A percentile compares a stretch with the other conserved stretches of the same genome.
Conservation (phyloP, 2,329 filamentous ascomycete genomes). For the Chaetomium strumarium region DNA sequence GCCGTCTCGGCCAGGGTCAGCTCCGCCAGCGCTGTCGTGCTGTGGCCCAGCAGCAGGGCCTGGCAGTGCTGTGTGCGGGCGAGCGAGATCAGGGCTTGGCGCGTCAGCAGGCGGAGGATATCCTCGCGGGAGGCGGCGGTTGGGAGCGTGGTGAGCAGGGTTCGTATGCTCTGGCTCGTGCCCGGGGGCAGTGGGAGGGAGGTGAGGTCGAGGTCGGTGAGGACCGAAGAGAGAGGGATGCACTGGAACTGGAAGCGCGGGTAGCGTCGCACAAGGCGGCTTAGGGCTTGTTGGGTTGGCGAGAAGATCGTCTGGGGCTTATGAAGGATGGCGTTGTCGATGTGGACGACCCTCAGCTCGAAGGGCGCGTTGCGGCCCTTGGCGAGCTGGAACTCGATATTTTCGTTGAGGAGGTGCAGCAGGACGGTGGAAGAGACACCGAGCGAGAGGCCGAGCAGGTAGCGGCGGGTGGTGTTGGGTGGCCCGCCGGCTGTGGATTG, state of each 20-base stretch:
- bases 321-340: constrained; percentile 26
- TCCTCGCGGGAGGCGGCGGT: constrained; percentile 71
- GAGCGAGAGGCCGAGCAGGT: constrained; percentile 76
- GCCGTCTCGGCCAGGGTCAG: constrained; percentile 81
- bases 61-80: constrained; percentile 57
- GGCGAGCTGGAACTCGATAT: constrained; percentile 58
- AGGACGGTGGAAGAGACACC: constrained; percentile 75
- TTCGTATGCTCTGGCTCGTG: not conserved
- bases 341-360: constrained; percentile 56
- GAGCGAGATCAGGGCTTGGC: constrained; percentile 62
- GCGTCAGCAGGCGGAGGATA: constrained; percentile 62
- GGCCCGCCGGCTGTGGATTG: constrained; percentile 5
- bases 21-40: constrained; percentile 80
- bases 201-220: constrained; percentile 40
- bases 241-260: constrained; percentile 59
- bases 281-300: constrained; percentile 33
- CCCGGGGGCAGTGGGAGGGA: constrained; percentile 38
- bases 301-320: not conserved
- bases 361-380: constrained; percentile 62
- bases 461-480: constrained; percentile 35
- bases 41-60: constrained; percentile 75
- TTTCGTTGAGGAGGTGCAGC: constrained; percentile 67
- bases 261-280: constrained; percentile 54
- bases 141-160: constrained; percentile 37
- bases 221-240: constrained; percentile 46